These are phyloP conservation scores for Nothophytophthora sp. DNA, from an alignment of 352 stramenopile genomes.

Conservation along the genomic window DNA sequence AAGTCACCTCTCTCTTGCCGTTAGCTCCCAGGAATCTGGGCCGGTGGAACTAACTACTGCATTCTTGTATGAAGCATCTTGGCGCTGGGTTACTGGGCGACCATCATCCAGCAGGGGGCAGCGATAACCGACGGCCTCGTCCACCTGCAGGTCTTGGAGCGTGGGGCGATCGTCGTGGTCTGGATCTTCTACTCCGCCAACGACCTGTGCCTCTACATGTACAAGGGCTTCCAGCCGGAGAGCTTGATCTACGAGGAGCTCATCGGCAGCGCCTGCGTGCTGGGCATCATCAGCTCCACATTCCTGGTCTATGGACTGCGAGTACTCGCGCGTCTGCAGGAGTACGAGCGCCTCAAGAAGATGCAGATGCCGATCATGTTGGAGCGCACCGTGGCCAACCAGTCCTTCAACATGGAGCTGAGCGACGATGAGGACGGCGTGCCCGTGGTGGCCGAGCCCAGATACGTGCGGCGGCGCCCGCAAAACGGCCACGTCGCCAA, in stretches of 20 bases:
- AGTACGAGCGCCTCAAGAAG: slow-evolving; percentile 20
- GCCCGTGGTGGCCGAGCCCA: slow-evolving; percentile 13
- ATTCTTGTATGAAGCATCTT: slow-evolving; percentile 13
- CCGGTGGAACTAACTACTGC: too few species aligned
- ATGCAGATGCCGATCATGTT: slow-evolving; percentile 9
- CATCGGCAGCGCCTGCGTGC: slow-evolving; percentile 16
- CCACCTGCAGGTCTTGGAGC: slow-evolving; percentile 11
- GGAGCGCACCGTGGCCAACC: slow-evolving; percentile 8
- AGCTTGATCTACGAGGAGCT: slow-evolving; percentile 24
- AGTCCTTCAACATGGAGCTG: slow-evolving; percentile 23
- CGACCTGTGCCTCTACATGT: slow-evolving; percentile 9
- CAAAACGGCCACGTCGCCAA: slow-evolving; percentile 19
- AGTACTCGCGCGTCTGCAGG: slow-evolving; percentile 22
- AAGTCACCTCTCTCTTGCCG: slow-evolving; percentile 15
- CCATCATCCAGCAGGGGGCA: slow-evolving; percentile 31
- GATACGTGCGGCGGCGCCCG: not conserved
- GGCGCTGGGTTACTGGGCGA: slow-evolving; percentile 27
- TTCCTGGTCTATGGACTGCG: slow-evolving; percentile 30
- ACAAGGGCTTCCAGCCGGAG: slow-evolving; percentile 22
- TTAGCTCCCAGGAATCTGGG: too few species aligned
- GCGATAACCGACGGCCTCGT: slow-evolving; percentile 6
- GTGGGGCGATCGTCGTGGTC: slow-evolving; percentile 8
- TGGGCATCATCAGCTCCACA: slow-evolving; percentile 21
- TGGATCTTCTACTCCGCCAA: slow-evolving; percentile 17
- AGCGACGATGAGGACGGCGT: slow-evolving; percentile 26